Evolutionary conservation across 2,329 filamentous ascomycete genomes (phyloP), one percentile per base, ranked within the genome.

Genomic region (Capronia epimyces): DNA sequence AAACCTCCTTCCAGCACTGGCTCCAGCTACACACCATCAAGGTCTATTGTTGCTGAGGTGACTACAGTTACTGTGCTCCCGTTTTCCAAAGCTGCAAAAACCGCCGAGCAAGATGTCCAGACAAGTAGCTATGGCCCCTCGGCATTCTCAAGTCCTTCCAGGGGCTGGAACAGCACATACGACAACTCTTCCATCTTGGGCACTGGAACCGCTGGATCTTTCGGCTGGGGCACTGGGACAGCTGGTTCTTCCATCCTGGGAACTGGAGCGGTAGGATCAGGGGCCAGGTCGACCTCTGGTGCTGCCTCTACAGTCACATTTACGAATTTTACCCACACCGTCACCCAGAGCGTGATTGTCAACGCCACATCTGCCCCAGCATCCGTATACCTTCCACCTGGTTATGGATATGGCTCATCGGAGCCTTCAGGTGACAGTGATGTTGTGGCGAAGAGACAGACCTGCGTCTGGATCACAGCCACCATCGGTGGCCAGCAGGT

Each of bases 381-480:
- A n/a, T 41, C 43, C 16, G 45, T 8, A n/a, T 52, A 54, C 24
- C 27, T 27, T 9, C 32, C 18, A 18, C 34, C 44, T 10, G 22
- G 18, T 32, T 46, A 52, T 20, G 43, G 34, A 20, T 47, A 52
- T 43, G 41, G 37, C 9, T 25, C 48, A 15, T 46, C 42, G 22
- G 27, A 37, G 2, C 13, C 21, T 15, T 15, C 36, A 21, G 15
- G 31, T 21, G 36, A 31, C 16, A 10, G 27, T 40, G 47, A 31
- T 15, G 43, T n/a, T 16, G n/a, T 54, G 10, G 51, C 37, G 15
- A 58, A 59, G 53, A 55, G 59, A 60, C 59, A 61, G 51, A 61
- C 59, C 8, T 62, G 60, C 36, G 52, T 56, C 9, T 57, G 54
- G 56, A 53, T 62, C 10, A 57, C 46, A 55, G 60, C 56, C 8